Base-by-base conservation (phyloP, 1,139 yeast species). In the Taphrina communis region DNA sequence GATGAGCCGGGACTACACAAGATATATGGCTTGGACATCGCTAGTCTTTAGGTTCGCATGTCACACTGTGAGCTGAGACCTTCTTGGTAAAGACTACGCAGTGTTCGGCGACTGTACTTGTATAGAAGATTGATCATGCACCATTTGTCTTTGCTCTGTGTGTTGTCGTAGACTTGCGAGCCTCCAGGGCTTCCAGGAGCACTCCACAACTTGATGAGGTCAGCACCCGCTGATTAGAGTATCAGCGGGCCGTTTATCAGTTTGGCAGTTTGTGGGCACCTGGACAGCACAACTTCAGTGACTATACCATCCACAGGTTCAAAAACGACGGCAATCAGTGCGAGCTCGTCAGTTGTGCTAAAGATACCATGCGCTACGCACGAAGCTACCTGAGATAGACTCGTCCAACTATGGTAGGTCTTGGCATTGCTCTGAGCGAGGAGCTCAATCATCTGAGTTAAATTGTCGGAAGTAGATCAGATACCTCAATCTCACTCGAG, bases 1-100 rank as follows among this genome's bases (percentile, higher is more conserved):
- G 63, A 53, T 21, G 69, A 66, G 21, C 63, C 53, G 7, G 69
- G 69, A 21, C 58, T 53, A 17, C 60, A 56, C 17, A 66, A 57
- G 12, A 59, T 52, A 44, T 52, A 58, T n/a, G 62, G 53, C 53
- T 19, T 19, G 50, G 60, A 25, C 60, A 56, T 56, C 36, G 11
- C 25, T 12, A n/a, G 9, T 17, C 51, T n/a, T n/a, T 8, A 46
- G 31, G 31, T 25, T 25, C 31, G 31, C 31, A 25, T 25, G 31
- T 25, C 31, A 25, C 31, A 25, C 31, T 25, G 31, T 25, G 31
- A 25, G 31, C 31, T 25, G 4, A 25, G 31, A 25, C 31, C 31
- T 25, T 25, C 31, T 25, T 25, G 31, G 31, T 25, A 4, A 1
- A 25, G 31, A 2, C 31, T 25, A 25, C 31, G 31, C 31, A 25